These are phyloP conservation scores for Aegilops bicornis DNA, from an alignment of 176 grass and related monocot genomes.

Conservation along the genomic window DNA sequence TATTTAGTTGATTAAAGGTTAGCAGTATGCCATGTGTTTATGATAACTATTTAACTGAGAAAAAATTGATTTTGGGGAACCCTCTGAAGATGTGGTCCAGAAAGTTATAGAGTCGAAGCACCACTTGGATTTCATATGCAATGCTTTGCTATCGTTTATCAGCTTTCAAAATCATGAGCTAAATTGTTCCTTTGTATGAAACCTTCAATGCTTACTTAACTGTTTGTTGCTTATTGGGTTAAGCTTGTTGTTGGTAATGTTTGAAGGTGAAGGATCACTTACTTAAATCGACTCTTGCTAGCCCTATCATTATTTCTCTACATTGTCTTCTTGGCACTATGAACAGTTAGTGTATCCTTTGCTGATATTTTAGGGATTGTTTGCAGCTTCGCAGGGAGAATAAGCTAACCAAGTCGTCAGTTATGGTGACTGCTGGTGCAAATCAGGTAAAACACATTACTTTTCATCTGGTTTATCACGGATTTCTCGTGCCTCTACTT, in stretches of 20 bases:
- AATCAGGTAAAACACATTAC: conserved; percentile 66
- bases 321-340: not conserved
- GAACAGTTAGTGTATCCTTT: not conserved
- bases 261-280: not conserved
- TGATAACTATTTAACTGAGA: not conserved
- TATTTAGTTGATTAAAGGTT: not conserved
- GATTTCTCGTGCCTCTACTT: not conserved
- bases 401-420: conserved; percentile 77
- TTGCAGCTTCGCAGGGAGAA: conserved; percentile 81
- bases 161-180: not conserved
- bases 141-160: not conserved
- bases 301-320: not conserved
- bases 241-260: not conserved
- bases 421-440: conserved; percentile 98
- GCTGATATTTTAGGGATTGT: conserved; percentile 21
- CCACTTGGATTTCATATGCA: not conserved
- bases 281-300: not conserved
- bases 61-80: not conserved
- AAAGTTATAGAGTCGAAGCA: not conserved
- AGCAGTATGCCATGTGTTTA: not conserved
- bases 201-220: not conserved
- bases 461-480: conserved; percentile 5
- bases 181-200: not conserved
- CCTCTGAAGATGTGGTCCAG: not conserved
- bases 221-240: not conserved